Base-by-base conservation (phyloP, 495 filamentous ascomycete genomes). In the Hypoxylon subgilvum region DNA sequence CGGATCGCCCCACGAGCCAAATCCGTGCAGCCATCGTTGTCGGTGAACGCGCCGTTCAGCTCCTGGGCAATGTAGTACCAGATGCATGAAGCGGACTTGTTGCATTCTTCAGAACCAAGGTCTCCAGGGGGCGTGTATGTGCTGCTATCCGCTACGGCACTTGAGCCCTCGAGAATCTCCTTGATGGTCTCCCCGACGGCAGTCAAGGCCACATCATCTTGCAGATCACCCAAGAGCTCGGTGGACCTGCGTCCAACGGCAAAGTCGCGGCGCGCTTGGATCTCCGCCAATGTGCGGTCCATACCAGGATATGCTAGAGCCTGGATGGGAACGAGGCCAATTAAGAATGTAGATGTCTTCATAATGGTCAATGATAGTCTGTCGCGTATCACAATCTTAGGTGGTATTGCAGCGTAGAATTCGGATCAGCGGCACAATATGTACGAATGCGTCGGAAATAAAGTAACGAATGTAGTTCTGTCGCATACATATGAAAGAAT, bases 1-100 rank as follows among this genome's bases (percentile, higher is more conserved):
- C 74, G 69, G 42, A 76, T 68, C 18, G 74, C 74, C 2, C 64
- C 72, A n/a, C 74, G 71, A 0, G 68, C 74, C 8, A 52, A 21
- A 13, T 45, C 56, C 16, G 68, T 69, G 53, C 66, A 70, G 21
- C 66, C 63, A 35, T 66, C 41, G 21, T 57, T 64, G 25, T 68
- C 68, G 10, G 55, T 32, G 43, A 68, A 68, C 14, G 51, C 25
- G 13, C 35, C 57, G 48, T 61, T 69, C 67, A 79, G 68, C 19
- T 75, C 71, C 31, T 70, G 39, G 38, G 67, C 69, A 36, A 79
- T 67, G 35, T 72, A 64, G 53, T 65, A 69, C 75, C 75, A 78
- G 43, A 77, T 57, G 51, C 75, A 79, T 63, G 75, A 73, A 3
- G 69, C 61, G 45, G 75, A 71, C 6, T 54, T 18, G 13, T 52